A percentile compares a stretch with the other conserved stretches of the same genome.
These are phyloP conservation scores for Endocarpon pusillum DNA, from an alignment of 495 filamentous ascomycete genomes.

Conservation along the genomic window DNA sequence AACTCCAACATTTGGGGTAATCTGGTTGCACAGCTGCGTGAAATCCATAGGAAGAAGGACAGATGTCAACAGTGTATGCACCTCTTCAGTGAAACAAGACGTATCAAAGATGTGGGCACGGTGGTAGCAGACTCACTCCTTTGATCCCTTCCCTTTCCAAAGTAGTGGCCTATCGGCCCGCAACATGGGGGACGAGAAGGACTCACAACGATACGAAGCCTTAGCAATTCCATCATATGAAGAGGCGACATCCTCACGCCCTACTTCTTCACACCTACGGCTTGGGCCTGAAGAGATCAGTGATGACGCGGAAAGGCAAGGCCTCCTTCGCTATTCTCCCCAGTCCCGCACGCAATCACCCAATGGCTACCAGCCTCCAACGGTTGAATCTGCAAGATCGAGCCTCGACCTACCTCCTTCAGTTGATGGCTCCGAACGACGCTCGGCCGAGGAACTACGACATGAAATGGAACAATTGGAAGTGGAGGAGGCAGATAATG, in stretches of 20 bases:
- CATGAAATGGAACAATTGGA: conserved; percentile 83
- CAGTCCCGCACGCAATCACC: conserved; percentile 14
- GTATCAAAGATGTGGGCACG: no score
- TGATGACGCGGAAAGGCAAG: conserved; percentile 45
- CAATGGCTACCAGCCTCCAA: conserved; percentile 54
- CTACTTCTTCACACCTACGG: conserved; percentile 45
- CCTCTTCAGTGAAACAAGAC: no score
- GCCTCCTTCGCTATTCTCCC: conserved; percentile 26
- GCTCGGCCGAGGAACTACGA: conserved; percentile 43
- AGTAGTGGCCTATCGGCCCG: no score
- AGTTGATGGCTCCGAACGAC: conserved; percentile 23
- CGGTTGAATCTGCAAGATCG: conserved; percentile 51
- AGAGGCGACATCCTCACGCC: conserved; percentile 55
- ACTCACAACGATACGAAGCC: conserved; percentile 41
- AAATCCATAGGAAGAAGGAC: no score
- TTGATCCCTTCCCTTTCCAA: no score
- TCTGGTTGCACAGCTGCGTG: no score
- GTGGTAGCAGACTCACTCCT: no score
- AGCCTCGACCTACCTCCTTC: conserved; percentile 41
- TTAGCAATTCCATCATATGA: conserved; percentile 91
- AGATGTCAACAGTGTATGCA: no score
- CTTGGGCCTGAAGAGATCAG: conserved; percentile 34
- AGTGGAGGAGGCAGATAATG: conserved; percentile 51
- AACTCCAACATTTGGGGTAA: no score
- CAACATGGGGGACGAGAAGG: conserved; percentile 46